Evolutionary conservation across 192 early-diverging fungal species (phyloP), one percentile per base, ranked within the genome.

Genomic region (Coemansia sp.): DNA sequence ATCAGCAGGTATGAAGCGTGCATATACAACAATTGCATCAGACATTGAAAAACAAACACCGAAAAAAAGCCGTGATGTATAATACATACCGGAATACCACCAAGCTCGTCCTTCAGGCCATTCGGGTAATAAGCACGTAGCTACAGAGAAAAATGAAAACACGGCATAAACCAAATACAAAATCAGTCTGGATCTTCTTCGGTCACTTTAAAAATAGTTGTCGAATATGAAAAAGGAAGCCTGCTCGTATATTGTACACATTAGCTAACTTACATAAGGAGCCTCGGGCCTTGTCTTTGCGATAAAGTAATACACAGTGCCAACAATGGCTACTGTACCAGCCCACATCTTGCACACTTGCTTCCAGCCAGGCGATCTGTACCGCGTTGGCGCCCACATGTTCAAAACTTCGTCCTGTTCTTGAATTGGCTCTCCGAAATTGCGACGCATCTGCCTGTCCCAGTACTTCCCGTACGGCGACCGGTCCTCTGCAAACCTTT

Each of bases 361-460:
- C 82, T 84, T 87, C 65, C 81, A 75, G 59, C 79, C 79, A 20
- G 79, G 79, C 37, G 79, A 76, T 58, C 49, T 43, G 62, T 89
- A 87, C 46, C 85, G 75, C 52, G 89, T 86, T 26, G 90, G 90
- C 37, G 85, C 86, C 85, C 86, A 88, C 59, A 89, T 87, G 66
- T 85, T 84, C 28, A 89, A 72, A 34, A 88, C 58, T 65, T 91
- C 90, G 67, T 90, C 87, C 68, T 91, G 86, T 72, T 91, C 90
- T 18, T 78, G 82, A 51, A 91, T 70, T 42, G 82, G 72, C 68
- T 91, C 90, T 26, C 88, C 90, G 83, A 88, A 90, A 84, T 91
- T 91, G 56, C 90, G 84, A 57, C 88, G 82, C 69, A 87, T 88
- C 81, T 91, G 90, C 60, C 79, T 73, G 78, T 91, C 87, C 84